These are phyloP conservation scores for Colletotrichum noveboracense DNA, from an alignment of 2,329 filamentous ascomycete species.

Conservation along the genomic window DNA sequence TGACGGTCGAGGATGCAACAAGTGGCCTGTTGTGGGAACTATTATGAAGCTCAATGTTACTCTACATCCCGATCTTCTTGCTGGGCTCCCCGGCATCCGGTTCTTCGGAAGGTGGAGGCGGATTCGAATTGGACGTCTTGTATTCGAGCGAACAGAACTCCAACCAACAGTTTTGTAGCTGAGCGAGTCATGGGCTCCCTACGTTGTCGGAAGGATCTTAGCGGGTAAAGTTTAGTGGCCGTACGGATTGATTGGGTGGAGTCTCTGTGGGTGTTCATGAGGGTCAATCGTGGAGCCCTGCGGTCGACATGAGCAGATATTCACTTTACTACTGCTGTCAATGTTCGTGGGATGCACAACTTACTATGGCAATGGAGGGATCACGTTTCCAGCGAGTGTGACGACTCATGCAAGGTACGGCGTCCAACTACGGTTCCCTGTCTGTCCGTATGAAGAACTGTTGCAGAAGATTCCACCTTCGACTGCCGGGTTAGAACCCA, in stretches of 20 bases:
- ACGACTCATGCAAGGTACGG: background rate
- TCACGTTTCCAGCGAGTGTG: background rate
- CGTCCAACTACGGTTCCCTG: background rate
- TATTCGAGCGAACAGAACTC: background rate
- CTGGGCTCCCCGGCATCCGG: background rate
- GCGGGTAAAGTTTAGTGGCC: background rate
- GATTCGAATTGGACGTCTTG: background rate
- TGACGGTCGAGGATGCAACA: background rate
- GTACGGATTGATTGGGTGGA: background rate
- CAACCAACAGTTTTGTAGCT: background rate
- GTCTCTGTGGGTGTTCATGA: background rate
- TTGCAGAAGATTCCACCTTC: background rate
- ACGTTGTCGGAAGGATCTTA: background rate
- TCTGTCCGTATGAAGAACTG: background rate
- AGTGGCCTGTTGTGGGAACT: background rate
- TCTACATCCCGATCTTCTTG: background rate
- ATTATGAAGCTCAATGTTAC: background rate
- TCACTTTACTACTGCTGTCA: background rate
- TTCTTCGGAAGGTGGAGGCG: background rate
- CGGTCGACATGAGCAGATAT: background rate
- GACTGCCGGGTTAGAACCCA: background rate
- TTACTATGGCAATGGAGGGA: background rate
- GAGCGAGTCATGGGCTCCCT: background rate
- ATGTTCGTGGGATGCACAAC: background rate
- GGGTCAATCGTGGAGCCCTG: background rate